Evolutionary conservation across 129 eudicot species (phyloP).

Genomic region (Flaveria ramosissima): DNA sequence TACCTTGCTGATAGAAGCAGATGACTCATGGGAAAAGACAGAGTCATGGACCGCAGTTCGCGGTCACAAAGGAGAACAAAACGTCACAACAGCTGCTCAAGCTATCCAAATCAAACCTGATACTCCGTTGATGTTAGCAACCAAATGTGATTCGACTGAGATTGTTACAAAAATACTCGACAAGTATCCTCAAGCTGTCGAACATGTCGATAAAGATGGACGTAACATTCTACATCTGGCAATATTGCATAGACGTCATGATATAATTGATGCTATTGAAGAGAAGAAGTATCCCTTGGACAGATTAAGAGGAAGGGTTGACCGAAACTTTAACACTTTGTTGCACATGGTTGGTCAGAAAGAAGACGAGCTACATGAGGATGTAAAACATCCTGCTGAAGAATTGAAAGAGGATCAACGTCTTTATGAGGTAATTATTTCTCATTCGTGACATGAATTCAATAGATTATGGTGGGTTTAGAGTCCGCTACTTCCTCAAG

Average conservation of each 20-base stretch:
- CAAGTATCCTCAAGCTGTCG: slow-evolving; percentile 40
- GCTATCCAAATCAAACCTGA: not conserved
- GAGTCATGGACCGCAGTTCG: slow-evolving; percentile 9
- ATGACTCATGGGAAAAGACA: slow-evolving; percentile 31
- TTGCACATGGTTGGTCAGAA: slow-evolving; percentile 47
- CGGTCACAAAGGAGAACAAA: not conserved
- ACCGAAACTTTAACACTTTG: slow-evolving; percentile 36
- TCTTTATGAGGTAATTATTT: slow-evolving; percentile 32
- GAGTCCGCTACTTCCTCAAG: too few species aligned
- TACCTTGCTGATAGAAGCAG: slow-evolving; percentile 25
- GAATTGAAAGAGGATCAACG: slow-evolving; percentile 38
- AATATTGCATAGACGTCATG: slow-evolving; percentile 23
- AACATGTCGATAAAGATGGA: slow-evolving; percentile 34
- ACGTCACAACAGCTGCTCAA: not conserved
- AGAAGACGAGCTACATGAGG: slow-evolving; percentile 2
- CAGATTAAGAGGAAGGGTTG: slow-evolving; percentile 30
- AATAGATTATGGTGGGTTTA: too few species aligned
- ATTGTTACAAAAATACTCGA: slow-evolving; percentile 32
- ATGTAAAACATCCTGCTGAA: slow-evolving; percentile 33
- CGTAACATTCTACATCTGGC: slow-evolving; percentile 44
- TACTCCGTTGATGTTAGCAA: slow-evolving; percentile 47
- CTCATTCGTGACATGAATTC: too few species aligned
- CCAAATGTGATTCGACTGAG: slow-evolving; percentile 37
- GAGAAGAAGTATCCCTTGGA: slow-evolving; percentile 31
- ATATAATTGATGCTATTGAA: slow-evolving; percentile 29